Percentiles rank a stretch among this genome's conserved stretches.
Conservation (phyloP, 2,329 filamentous ascomycete species). For the Claviceps sp. region DNA sequence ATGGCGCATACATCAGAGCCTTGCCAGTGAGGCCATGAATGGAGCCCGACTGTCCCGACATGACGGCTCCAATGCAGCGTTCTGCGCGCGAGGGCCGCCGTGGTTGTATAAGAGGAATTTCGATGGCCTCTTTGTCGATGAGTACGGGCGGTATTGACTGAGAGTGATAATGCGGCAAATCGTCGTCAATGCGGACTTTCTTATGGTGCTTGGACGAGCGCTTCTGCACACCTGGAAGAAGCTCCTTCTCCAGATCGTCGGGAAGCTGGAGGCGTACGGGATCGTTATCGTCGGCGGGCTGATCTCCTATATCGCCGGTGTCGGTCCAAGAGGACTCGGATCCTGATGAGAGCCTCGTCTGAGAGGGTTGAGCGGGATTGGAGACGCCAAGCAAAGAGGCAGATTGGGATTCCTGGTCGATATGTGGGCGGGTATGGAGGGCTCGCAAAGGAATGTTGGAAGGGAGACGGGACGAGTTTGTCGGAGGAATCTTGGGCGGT, state of each 20-base stretch:
- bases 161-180: slow-evolving; percentile 25
- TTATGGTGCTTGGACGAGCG: slow-evolving; percentile 31
- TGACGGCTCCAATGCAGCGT: slow-evolving; percentile 65
- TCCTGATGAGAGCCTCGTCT: slow-evolving; percentile 36
- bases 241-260: slow-evolving; percentile 50
- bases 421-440: slow-evolving; percentile 33
- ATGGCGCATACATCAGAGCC: slow-evolving; percentile 59
- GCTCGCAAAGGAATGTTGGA: slow-evolving; percentile 83
- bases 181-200: slow-evolving; percentile 57
- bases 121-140: slow-evolving; percentile 64
- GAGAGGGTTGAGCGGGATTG: slow-evolving; percentile 27
- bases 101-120: slow-evolving; percentile 56
- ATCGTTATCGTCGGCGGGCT: slow-evolving; percentile 71
- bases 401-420: slow-evolving; percentile 27
- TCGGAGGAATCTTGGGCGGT: slow-evolving; percentile 74
- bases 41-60: slow-evolving; percentile 65
- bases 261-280: slow-evolving; percentile 60
- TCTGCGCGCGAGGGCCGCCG: slow-evolving; percentile 52
- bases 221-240: slow-evolving; percentile 36
- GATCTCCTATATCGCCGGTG: slow-evolving; percentile 88
- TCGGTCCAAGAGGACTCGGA: slow-evolving; percentile 78
- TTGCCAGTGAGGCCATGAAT: slow-evolving; percentile 92
- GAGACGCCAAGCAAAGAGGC: slow-evolving; percentile 21
- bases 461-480: slow-evolving; percentile 52
- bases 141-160: slow-evolving; percentile 24